Percentiles rank a stretch among this genome's conserved stretches.
Conservation (phyloP, 1,284 basidiomycete species). For the Pascua sp. region DNA sequence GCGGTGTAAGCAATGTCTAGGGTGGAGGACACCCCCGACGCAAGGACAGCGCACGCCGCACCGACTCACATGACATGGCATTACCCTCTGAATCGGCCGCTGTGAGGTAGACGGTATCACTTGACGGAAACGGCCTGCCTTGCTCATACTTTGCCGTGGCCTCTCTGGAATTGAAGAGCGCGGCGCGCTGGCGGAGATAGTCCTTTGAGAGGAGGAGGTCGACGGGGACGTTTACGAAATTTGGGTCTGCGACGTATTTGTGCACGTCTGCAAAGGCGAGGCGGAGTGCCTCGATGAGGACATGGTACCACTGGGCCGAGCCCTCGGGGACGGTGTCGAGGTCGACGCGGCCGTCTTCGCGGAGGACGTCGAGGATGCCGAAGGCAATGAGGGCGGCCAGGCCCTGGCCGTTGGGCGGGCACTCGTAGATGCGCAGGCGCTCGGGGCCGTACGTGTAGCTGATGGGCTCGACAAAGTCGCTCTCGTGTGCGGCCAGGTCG, state of each 20-base stretch:
- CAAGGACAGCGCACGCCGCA: too few relatives aligned
- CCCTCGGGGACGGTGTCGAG: constrained; percentile 84
- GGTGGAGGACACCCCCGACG: too few relatives aligned
- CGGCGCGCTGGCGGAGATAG: constrained; percentile 76
- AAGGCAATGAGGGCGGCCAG: constrained; percentile 86
- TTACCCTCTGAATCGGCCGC: constrained; percentile 87
- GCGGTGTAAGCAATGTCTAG: background rate
- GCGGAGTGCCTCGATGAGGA: constrained; percentile 64
- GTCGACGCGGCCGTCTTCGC: constrained; percentile 41
- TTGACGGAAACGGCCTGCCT: constrained; percentile 55
- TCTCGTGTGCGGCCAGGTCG: constrained; percentile 75
- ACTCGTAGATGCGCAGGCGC: constrained; percentile 61
- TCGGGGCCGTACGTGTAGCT: constrained; percentile 64
- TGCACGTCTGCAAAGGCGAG: constrained; percentile 53
- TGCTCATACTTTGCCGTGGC: constrained; percentile 63
- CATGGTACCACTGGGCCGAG: constrained; percentile 80
- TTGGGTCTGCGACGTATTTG: constrained; percentile 84
- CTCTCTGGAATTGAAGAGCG: constrained; percentile 67
- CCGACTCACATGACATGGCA: constrained; percentile 49
- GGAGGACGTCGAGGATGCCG: constrained; percentile 73
- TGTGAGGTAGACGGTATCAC: constrained; percentile 94
- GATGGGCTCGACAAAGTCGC: constrained; percentile 78
- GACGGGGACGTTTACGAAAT: constrained; percentile 68
- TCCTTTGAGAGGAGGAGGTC: constrained; percentile 73
- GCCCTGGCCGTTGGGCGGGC: constrained; percentile 91